Conservation (phyloP, 345 rosid species). For the Raphanus raphanistrum region DNA sequence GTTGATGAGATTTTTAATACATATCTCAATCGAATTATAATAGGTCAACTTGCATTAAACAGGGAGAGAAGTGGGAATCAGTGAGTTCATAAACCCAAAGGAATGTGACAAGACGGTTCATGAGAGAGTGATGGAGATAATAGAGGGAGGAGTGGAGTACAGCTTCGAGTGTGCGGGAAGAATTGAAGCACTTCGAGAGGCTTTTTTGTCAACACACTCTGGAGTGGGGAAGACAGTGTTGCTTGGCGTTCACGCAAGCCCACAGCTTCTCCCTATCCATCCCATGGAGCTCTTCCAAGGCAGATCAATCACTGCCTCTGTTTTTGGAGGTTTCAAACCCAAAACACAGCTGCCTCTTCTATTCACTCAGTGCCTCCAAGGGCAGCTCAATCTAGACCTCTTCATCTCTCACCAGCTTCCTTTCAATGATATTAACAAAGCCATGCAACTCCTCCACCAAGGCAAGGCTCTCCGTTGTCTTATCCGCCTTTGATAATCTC, state of each 20-base stretch:
- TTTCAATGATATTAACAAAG: slow-evolving; percentile 50
- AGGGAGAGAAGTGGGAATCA: slow-evolving; percentile 53
- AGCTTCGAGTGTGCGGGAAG: slow-evolving; percentile 67
- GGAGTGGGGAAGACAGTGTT: slow-evolving; percentile 54
- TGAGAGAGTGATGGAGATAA: slow-evolving; percentile 45
- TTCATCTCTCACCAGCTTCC: slow-evolving; percentile 54
- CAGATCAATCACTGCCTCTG: slow-evolving; percentile 40
- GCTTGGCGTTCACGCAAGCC: slow-evolving; percentile 33
- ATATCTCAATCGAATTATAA: background rate
- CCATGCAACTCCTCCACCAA: slow-evolving; percentile 39
- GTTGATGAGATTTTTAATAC: background rate
- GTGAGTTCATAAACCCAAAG: slow-evolving; percentile 59
- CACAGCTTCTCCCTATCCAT: slow-evolving; percentile 31
- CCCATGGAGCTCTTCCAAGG: slow-evolving; percentile 54
- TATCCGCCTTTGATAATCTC: slow-evolving; percentile 25
- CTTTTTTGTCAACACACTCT: slow-evolving; percentile 50
- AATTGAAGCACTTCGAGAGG: slow-evolving; percentile 44
- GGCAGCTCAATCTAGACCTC: slow-evolving; percentile 52
- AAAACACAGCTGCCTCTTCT: slow-evolving; percentile 54
- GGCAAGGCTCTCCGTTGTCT: slow-evolving; percentile 43
- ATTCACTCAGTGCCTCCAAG: slow-evolving; percentile 49
- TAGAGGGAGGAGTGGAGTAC: slow-evolving; percentile 60
- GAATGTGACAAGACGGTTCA: slow-evolving; percentile 40
- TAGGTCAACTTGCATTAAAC: background rate
- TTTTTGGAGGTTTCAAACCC: slow-evolving; percentile 66